These are phyloP conservation scores for Apophysomyces trapeziformis DNA, from an alignment of 371 early-diverging fungal species.

Conservation along the genomic window DNA sequence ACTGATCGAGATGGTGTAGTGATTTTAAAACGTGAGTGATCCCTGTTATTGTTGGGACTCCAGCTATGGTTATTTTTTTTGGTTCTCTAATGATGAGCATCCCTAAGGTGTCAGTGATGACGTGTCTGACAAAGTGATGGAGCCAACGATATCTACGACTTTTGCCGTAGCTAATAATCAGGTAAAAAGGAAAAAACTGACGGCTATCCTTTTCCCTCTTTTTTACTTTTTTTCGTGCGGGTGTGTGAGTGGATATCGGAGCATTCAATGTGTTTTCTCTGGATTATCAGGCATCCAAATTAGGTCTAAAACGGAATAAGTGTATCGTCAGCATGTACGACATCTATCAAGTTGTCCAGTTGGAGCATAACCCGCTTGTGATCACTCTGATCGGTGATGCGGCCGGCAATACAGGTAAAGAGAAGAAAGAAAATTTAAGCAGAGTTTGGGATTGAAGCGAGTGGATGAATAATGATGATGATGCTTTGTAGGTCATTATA, in stretches of 20 bases:
- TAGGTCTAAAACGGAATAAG: constrained; percentile 65
- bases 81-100: neutral
- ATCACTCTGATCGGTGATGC: constrained; percentile 62
- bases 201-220: neutral
- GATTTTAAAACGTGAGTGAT: constrained; percentile 53
- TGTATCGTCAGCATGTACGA: constrained; percentile 63
- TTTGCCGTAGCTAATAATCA: constrained; percentile 53
- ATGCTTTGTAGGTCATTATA: neutral
- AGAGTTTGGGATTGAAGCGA: neutral
- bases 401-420: constrained; percentile 61
- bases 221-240: neutral
- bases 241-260: neutral
- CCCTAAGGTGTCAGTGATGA: constrained; percentile 16
- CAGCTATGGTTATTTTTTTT: neutral
- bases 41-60: neutral
- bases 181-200: constrained; percentile 22
- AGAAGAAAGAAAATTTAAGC: neutral
- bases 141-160: constrained; percentile 40
- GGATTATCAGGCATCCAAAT: constrained; percentile 58
- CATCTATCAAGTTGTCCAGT: constrained; percentile 64
- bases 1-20: constrained; percentile 70
- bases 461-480: no score
- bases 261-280: constrained; percentile 2
- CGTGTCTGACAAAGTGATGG: constrained; percentile 33
- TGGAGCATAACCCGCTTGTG: constrained; percentile 60